Base-by-base conservation (phyloP, 352 stramenopile species). In the Halophytophthora polymorphica region DNA sequence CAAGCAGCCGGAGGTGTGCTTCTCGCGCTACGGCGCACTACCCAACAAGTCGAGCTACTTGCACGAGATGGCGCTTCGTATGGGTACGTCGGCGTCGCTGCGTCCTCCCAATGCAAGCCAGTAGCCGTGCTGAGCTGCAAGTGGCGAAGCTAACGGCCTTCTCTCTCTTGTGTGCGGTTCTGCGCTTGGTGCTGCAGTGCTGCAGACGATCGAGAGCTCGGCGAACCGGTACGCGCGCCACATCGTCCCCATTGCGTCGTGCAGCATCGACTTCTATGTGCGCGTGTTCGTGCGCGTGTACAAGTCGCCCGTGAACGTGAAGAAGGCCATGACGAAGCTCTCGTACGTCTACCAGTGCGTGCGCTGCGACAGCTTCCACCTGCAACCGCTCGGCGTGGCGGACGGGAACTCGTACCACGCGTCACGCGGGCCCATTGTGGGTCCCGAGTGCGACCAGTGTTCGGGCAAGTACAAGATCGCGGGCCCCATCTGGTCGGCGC, bases 211-310 rank as follows among this genome's bases (percentile, higher is more conserved):
- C 36, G 95, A 98, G 56, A 84, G 88, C 18, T 77, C 77, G 3
- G 97, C 97, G 1, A 98, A 98, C 56, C 83, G 86, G 36, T 99
- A 99, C 67, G 92, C 96, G 58, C 76, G 96, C 45, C 93, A 97
- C 60, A 98, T 99, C 65, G 87, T 98, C 53, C 97, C 97, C 0
- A 88, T 99, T 18, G 86, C 98, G 19, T 98, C 90, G 33, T 97
- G 99, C 50, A 97, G 96, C 57, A 99, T 99, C 65, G 96, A 98
- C 53, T 99, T 99, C 66, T 99, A 99, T 78, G 83, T 99, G 37
- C 95, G 98, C 43, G 89, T 99, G 36, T 99, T 99, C 77, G 96
- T 99, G 14, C 94, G 98, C 53, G 96, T 99, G 37, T 98, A 96
- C 71, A 92, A 98, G 62, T 96, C 95, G 47, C 96, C 97, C 17